Conservation (phyloP, 2,329 filamentous ascomycete species). For the Myriangium duriaei region DNA sequence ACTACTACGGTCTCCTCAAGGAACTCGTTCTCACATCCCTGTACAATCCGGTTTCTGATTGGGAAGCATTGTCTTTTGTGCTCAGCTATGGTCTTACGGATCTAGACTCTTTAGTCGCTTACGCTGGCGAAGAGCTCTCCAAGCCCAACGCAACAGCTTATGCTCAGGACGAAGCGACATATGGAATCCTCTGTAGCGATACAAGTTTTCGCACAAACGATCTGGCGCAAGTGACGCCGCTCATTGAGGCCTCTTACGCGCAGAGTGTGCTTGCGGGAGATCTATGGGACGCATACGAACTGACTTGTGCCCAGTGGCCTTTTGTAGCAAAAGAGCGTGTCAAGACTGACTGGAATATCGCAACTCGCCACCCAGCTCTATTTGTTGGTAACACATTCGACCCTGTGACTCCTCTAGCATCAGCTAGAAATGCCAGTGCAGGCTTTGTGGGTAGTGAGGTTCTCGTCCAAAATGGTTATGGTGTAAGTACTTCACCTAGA, state of each 20-base stretch:
- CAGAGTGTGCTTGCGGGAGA: background rate
- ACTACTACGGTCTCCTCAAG: background rate
- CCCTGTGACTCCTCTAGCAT: slow-evolving; percentile 27
- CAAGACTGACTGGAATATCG: slow-evolving; percentile 22
- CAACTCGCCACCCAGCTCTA: slow-evolving; percentile 25
- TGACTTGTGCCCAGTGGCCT: slow-evolving; percentile 29
- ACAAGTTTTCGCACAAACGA: background rate
- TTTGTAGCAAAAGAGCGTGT: slow-evolving; percentile 27
- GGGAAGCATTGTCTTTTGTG: background rate
- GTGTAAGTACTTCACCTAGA: no score
- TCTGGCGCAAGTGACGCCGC: background rate
- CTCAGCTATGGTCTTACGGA: background rate
- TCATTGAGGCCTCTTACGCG: background rate
- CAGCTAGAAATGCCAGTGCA: slow-evolving; percentile 26
- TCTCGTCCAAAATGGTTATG: slow-evolving; percentile 24
- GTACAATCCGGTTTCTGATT: background rate
- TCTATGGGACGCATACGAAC: background rate
- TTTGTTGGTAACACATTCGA: slow-evolving; percentile 30
- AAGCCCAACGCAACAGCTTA: background rate
- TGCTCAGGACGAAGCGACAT: background rate
- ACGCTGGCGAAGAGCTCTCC: background rate
- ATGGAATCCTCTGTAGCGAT: background rate
- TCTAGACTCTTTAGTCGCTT: background rate
- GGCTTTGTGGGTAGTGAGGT: slow-evolving; percentile 28
- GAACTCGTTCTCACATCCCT: background rate